phyloP scores from a whole-genome alignment of 805 yeast genomes.

The Kurtzmaniella fragi region DNA sequence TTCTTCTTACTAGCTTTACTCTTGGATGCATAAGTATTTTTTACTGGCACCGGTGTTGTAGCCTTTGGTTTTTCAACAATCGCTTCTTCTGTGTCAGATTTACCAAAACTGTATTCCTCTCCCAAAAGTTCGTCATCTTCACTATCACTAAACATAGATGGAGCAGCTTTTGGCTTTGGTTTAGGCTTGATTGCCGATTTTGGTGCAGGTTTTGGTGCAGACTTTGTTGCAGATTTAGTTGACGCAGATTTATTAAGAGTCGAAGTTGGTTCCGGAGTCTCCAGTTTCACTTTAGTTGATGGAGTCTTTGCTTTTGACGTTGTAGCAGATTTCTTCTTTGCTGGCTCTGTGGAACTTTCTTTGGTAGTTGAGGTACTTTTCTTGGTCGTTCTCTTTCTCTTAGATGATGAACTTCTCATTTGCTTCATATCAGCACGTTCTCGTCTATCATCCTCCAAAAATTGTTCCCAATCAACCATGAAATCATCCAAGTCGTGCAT shows the following conservation, averaged over 20 bases:
- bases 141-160: constrained; percentile 24
- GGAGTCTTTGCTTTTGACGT: constrained; percentile 2
- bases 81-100: constrained; percentile 3
- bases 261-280: no score
- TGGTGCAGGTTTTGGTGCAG: constrained; percentile 3
- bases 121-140: constrained; percentile 30
- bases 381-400: constrained; percentile 17
- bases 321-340: constrained; percentile 4
- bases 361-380: constrained; percentile 3
- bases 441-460: constrained; percentile 60
- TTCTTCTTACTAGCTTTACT: constrained; percentile 5
- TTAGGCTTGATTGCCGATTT: constrained; percentile 4
- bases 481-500: constrained; percentile 74
- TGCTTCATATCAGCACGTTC: constrained; percentile 49
- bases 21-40: constrained; percentile 4
- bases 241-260: no score
- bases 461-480: constrained; percentile 58
- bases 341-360: constrained; percentile 4
- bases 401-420: constrained; percentile 38
- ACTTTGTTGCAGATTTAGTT: background rate
- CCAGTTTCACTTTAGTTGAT: background rate
- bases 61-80: background rate
- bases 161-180: constrained; percentile 2
- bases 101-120: constrained; percentile 6
- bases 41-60: background rate